phyloP scores from a whole-genome alignment of 345 rosid genomes.

The Corymbia maculata region DNA sequence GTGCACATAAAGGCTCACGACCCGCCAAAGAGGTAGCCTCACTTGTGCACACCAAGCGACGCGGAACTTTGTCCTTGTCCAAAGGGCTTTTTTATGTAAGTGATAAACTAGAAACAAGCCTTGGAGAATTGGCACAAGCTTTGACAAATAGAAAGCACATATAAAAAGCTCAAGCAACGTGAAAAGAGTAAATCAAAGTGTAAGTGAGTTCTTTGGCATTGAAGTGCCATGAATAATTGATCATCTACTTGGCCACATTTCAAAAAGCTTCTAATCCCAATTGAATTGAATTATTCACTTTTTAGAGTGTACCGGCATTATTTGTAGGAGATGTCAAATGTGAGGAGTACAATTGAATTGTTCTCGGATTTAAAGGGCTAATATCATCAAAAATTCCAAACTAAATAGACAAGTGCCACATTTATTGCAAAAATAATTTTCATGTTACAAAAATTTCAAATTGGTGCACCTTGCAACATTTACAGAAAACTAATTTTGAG shows the following conservation, averaged over 20 bases:
- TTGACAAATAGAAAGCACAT: not conserved
- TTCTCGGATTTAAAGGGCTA: fast-evolving
- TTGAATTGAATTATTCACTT: too few relatives aligned
- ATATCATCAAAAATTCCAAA: not conserved
- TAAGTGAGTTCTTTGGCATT: not conserved
- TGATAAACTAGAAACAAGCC: not conserved
- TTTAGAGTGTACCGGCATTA: too few relatives aligned
- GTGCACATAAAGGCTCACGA: not conserved
- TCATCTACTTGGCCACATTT: not conserved
- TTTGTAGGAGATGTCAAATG: not conserved
- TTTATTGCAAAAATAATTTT: not conserved
- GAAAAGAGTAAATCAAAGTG: not conserved
- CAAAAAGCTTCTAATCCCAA: too few relatives aligned
- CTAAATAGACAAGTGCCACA: not conserved
- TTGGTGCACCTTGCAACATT: not conserved
- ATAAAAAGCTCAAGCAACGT: not conserved
- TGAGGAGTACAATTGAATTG: not conserved
- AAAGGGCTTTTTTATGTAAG: not conserved
- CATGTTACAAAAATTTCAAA: not conserved
- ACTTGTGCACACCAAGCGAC: not conserved
- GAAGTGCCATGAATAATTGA: not conserved
- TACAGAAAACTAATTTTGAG: not conserved
- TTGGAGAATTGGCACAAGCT: not conserved
- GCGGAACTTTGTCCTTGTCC: not conserved
- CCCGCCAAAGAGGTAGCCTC: not conserved